Evolutionary conservation across 2,329 filamentous ascomycete species (phyloP), one percentile per base, ranked within the genome.

Genomic region (Venturia pyrina): DNA sequence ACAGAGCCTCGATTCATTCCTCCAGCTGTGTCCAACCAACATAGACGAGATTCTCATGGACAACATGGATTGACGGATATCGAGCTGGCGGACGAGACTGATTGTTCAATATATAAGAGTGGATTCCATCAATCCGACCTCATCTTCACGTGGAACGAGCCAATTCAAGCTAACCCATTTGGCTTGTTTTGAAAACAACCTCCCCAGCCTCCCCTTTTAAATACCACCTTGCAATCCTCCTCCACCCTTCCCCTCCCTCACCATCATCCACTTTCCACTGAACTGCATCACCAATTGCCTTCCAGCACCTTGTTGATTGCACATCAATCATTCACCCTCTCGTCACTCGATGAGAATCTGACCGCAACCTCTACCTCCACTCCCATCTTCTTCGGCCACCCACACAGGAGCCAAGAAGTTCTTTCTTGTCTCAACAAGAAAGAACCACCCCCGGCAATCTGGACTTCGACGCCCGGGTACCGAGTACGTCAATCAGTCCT

Each of bases 401-500:
- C 37, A 43, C 60, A 62, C 43, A 75, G 76, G 76, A 78, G 76
- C 75, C 76, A 77, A 77, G 75, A 77, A 78, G 76, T 78, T 77
- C 74, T 77, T 86, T 87, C 84, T 87, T 86, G 80, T 84, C 83
- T 82, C 78, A 86, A 86, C 85, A 86, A 90, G 88, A 88, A 87
- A 83, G 84, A 86, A 82, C 87, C 82, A 87, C 89, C 88, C 87
- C 89, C 89, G 91, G 83, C 91, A 97, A 91, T 85, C 93, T 97
- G 93, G 93, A 97, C 91, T 97, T 96, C 95, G 93, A 96, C 90
- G 92, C 93, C 83, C 90, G 92, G 82, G 90, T 97, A 82, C 91
- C 93, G 85, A 95, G 53, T 59, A 37, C 28, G 53, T 59, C 37
- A 7, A 32, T 1, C 53, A 19, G 5, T 37, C 17, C 28, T 59